Evolutionary conservation across 352 stramenopile species (phyloP).

Genomic region (Elongisporangium prolatum): DNA sequence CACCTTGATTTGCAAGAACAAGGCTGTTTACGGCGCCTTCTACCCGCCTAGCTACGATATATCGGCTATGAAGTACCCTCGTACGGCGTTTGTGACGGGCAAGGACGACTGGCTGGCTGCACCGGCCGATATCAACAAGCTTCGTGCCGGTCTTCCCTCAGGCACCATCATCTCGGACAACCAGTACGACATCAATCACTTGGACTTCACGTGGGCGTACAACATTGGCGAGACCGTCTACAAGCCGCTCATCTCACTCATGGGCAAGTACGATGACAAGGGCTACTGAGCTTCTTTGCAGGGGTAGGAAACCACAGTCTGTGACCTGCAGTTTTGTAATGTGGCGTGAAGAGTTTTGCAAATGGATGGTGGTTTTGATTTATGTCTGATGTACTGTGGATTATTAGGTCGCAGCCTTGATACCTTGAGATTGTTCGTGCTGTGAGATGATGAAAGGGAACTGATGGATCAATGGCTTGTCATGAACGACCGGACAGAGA

Average conservation of each 20-base stretch:
- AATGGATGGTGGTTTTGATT: too few relatives aligned
- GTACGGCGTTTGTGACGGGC: slow-evolving; percentile 31
- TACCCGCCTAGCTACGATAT: slow-evolving; percentile 32
- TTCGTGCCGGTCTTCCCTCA: slow-evolving; percentile 22
- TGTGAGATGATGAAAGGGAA: too few relatives aligned
- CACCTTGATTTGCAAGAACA: slow-evolving; percentile 34
- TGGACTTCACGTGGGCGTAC: slow-evolving; percentile 46
- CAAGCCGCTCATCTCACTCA: slow-evolving; percentile 30
- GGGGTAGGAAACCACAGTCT: too few relatives aligned
- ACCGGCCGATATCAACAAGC: slow-evolving; percentile 21
- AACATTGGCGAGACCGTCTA: slow-evolving; percentile 39
- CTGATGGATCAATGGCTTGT: too few relatives aligned
- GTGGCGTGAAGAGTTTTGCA: too few relatives aligned
- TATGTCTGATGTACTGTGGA: too few relatives aligned
- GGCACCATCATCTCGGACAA: slow-evolving; percentile 34
- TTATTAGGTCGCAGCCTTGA: too few relatives aligned
- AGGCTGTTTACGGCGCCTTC: slow-evolving; percentile 36
- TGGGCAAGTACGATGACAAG: slow-evolving; percentile 27
- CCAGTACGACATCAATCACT: slow-evolving; percentile 34
- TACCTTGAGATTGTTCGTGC: too few relatives aligned
- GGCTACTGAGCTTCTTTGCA: slow-evolving; percentile 16
- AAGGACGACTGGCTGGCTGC: slow-evolving; percentile 29
- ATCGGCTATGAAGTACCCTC: slow-evolving; percentile 28
- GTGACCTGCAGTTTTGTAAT: too few relatives aligned
- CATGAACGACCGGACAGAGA: too few relatives aligned